Evolutionary conservation across 2,329 filamentous ascomycete species (phyloP), one percentile per base, ranked within the genome.

Genomic region (Scedosporium apiospermum): DNA sequence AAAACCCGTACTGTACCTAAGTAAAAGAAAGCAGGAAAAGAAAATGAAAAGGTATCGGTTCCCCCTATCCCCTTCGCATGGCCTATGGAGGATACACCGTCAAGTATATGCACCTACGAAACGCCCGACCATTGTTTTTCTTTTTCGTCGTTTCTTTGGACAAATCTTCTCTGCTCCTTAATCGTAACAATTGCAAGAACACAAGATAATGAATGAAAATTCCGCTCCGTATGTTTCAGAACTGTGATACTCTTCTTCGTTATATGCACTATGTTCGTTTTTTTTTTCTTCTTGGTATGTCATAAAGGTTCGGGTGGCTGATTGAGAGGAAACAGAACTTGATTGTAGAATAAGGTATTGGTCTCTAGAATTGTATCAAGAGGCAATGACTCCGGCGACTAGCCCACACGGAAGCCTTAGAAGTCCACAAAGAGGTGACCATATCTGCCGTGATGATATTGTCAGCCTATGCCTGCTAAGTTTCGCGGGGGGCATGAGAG

Each of bases 401-500:
- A 26, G 2, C 21, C 23, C n/a, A 10, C 57, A 58, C 27, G 5
- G n/a, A n/a, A 14, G 16, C 30, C 27, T 81, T 78, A 91, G 72
- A 92, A 92, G 71, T 92, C 90, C 62, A 80, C 80, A 77, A 93
- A 93, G 67, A 91, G 74, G 72, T 91, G 83, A 58, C 88, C 89
- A 69, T 87, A 87, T 71, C 89, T 91, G 68, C 30, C 64, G 21
- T 42, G 3, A 18, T 42, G 3, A 18, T 23, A n/a, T 18, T 21
- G 44, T 49, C 16, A 49, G 44, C 44, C 21, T n/a, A 21, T 10
- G 16, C 10, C 10, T 14, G 34, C 34, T 10, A 38, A 38, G 34
- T 38, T 38, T 38, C 34, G 34, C 10, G 60, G 16, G 16, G 44
- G 38, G 3, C n/a, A 41, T 60, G 12, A 16, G 41, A 21, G 4